Evolutionary conservation across 2,329 filamentous ascomycete species (phyloP), one percentile per base, ranked within the genome.

Genomic region (Podosphaera aphanis): DNA sequence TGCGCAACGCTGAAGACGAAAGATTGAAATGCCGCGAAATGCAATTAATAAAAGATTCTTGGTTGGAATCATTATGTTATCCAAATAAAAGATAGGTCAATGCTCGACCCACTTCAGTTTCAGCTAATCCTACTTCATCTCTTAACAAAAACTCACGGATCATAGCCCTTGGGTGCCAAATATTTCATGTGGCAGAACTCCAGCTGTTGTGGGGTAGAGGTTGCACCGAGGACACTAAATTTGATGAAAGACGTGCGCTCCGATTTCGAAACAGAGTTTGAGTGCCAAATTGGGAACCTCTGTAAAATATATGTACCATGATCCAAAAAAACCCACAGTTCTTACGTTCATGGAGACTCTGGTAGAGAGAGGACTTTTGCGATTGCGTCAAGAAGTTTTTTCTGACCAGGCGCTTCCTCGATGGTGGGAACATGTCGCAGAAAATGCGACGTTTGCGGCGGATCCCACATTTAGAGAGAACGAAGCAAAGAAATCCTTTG

Each of bases 31-130:
- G 41, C 23, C 40, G 21, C 7, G 18, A 43, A 35, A 43, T 43
- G 23, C 41, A 43, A n/a, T 33, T 43, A 43, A 43, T 29, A 21
- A 29, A 43, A 43, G 40, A 43, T 29, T 27, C 23, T 27, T 43
- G 40, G 21, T 29, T 27, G 13, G 40, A 43, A 20, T 20, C n/a
- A 41, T 8, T 2, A 19, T 21, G 18, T 19, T n/a, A n/a, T n/a
- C 20, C 13, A 20, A 19, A 41, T 21, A n/a, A 41, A 8, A 5
- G n/a, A 41, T 41, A 6, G 3, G 38, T 20, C 38, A 41, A n/a
- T 8, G 20, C 18, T 41, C 19, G 20, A 23, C 19, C 8, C 16
- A 41, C 38, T 23, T 41, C 19, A 41, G 38, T 5, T 20, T 41
- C 38, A 41, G 13, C 5, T 20, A 23, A 10, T n/a, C 38, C 38